Conservation (phyloP, 805 yeast genomes). For the Candida yuanshanica region DNA sequence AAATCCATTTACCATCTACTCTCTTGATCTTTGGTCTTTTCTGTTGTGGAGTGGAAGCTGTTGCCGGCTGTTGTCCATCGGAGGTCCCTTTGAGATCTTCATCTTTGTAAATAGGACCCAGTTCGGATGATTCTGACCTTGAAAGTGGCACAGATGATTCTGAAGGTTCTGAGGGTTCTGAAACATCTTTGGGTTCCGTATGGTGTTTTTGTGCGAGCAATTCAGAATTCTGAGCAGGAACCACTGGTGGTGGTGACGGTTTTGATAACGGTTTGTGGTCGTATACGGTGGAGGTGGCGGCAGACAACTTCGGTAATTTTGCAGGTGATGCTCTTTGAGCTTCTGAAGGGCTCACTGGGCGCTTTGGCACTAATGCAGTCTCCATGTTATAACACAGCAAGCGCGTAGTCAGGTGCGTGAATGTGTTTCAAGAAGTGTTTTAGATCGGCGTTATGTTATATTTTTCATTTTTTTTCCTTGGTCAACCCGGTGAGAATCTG, state of each 20-base stretch:
- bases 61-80: neutral
- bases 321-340: neutral
- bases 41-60: neutral
- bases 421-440: no score
- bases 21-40: conserved; percentile 7
- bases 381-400: neutral
- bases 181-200: neutral
- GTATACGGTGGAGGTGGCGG: neutral
- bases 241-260: neutral
- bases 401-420: no score
- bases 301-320: neutral
- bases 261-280: neutral
- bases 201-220: neutral
- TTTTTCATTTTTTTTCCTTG: no score
- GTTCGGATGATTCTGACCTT: neutral
- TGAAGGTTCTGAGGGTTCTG: neutral
- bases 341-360: neutral
- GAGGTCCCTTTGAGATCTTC: neutral
- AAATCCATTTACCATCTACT: conserved; percentile 29
- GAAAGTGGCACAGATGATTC: neutral
- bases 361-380: neutral
- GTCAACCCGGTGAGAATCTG: no score
- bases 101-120: neutral
- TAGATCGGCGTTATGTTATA: no score
- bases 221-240: no score